Percentiles rank a stretch among this genome's conserved stretches.
Evolutionary conservation across 2,329 filamentous ascomycete species (phyloP).

Genomic region (Chaetomiaceae sp.): DNA sequence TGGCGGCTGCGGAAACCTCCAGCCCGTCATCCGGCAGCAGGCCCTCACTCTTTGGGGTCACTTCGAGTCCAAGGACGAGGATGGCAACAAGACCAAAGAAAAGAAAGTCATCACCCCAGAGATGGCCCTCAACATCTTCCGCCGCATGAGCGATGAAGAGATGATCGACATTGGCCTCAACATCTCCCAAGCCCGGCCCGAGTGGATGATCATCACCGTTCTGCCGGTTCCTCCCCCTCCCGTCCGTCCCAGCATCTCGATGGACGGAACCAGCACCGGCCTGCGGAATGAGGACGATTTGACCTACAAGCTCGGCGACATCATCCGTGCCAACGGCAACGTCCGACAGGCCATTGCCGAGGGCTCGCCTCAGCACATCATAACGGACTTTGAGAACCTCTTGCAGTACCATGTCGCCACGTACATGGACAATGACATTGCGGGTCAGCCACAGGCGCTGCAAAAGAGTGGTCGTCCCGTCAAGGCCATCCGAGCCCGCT

Average conservation of each 20-base stretch:
- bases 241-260: conserved; percentile 93
- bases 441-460: conserved; percentile 85
- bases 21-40: conserved; percentile 83
- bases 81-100: conserved; percentile 68
- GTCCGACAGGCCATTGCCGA: conserved; percentile 87
- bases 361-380: conserved; percentile 86
- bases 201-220: conserved; percentile 97
- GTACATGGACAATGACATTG: conserved; percentile 99
- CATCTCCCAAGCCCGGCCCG: conserved; percentile 88
- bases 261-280: conserved; percentile 89
- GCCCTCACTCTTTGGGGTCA: conserved; percentile 77
- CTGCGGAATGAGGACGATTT: conserved; percentile 97
- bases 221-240: conserved; percentile 92
- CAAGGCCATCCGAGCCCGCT: conserved; percentile 90
- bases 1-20: conserved; percentile 87
- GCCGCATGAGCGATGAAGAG: conserved; percentile 76
- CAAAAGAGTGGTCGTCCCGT: conserved; percentile 96
- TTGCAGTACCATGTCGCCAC: conserved; percentile 98
- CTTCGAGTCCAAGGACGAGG: conserved; percentile 73
- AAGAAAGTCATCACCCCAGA: conserved; percentile 79
- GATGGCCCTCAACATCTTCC: conserved; percentile 80
- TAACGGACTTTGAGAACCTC: conserved; percentile 83
- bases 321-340: conserved; percentile 95
- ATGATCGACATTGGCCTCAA: conserved; percentile 86
- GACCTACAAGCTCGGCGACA: conserved; percentile 98